These are phyloP conservation scores for Backusella sp. DNA, from an alignment of 192 early-diverging fungal genomes.

Conservation along the genomic window DNA sequence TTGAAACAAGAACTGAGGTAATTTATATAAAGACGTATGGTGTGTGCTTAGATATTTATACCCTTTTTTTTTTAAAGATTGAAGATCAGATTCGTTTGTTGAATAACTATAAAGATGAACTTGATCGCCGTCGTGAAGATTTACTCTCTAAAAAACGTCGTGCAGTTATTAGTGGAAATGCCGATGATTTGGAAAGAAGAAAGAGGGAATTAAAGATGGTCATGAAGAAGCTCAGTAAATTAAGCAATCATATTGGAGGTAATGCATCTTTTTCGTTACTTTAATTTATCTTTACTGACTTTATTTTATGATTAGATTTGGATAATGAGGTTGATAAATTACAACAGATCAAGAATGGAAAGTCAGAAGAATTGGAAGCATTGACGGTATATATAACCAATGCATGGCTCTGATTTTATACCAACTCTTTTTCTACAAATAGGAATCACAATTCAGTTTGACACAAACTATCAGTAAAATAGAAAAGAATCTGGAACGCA, in stretches of 20 bases:
- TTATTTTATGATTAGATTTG: constrained; percentile 12
- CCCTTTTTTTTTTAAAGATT: constrained; percentile 43
- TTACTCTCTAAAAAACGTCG: constrained; percentile 62
- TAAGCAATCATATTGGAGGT: constrained; percentile 39
- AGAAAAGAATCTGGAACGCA: constrained; percentile 71
- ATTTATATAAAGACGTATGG: not conserved
- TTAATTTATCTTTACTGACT: not conserved
- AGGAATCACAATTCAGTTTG: constrained; percentile 6
- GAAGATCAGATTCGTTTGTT: constrained; percentile 71
- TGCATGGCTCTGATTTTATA: not conserved
- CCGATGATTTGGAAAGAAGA: constrained; percentile 32
- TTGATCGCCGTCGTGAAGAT: constrained; percentile 68
- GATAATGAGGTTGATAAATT: constrained; percentile 21
- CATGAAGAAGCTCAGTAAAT: constrained; percentile 34
- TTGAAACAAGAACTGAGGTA: constrained; percentile 56
- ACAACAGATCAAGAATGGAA: not conserved
- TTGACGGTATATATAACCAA: not conserved
- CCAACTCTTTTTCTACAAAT: not conserved
- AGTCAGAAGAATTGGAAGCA: constrained; percentile 17
- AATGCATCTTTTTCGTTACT: not conserved
- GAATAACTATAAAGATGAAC: constrained; percentile 67
- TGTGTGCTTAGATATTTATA: not conserved
- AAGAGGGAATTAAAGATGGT: constrained; percentile 30
- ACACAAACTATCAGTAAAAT: constrained; percentile 32
- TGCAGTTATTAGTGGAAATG: constrained; percentile 43